Conservation (phyloP, 441 rosid genomes). For the Brassica hybrid region DNA sequence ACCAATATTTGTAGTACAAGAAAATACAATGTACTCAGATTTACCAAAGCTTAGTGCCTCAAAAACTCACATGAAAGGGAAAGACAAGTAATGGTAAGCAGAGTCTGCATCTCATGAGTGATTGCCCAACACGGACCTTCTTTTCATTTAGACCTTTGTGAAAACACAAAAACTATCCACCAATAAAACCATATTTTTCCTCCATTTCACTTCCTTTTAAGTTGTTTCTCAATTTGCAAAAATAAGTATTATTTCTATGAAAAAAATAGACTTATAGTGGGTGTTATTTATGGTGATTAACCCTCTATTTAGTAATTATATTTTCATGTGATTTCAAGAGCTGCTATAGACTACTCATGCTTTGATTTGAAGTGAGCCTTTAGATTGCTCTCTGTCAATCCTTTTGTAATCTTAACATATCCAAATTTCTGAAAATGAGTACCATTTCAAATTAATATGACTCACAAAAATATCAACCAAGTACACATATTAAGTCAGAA, state of each 20-base stretch:
- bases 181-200: not conserved
- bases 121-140: conserved; percentile 56
- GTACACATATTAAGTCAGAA: conserved; percentile 16
- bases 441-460: not conserved
- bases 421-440: conserved; percentile 9
- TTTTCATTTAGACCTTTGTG: conserved; percentile 51
- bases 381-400: conserved; percentile 4
- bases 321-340: conserved; percentile 32
- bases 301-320: conserved; percentile 14
- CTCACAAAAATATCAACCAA: conserved; percentile 17
- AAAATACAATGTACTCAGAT: not conserved
- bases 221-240: conserved; percentile 29
- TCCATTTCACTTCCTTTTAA: not conserved
- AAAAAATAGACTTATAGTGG: conserved; percentile 29
- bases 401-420: not conserved
- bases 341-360: conserved; percentile 15
- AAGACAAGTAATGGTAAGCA: conserved; percentile 52
- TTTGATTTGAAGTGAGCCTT: not conserved
- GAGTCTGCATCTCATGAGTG: conserved; percentile 57
- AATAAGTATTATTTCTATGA: conserved; percentile 28
- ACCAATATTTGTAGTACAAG: conserved; percentile 14
- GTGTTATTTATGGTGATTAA: conserved; percentile 41
- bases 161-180: conserved; percentile 40
- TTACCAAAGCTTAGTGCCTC: conserved; percentile 30
- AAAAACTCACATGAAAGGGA: conserved; percentile 47